phyloP scores from a whole-genome alignment of 371 early-diverging fungal species.

The Mortierella sp. region DNA sequence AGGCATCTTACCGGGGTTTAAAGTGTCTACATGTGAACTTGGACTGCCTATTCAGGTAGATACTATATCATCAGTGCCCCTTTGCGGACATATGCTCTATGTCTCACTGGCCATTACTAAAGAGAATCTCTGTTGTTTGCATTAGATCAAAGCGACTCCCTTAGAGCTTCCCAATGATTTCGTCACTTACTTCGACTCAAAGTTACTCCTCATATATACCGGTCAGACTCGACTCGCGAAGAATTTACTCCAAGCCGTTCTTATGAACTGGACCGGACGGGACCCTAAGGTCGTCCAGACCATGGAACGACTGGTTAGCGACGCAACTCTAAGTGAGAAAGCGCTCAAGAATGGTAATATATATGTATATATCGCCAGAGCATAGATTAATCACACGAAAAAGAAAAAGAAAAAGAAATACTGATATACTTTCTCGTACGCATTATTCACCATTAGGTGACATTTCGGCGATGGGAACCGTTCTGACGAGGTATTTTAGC shows the following conservation, averaged over 20 bases:
- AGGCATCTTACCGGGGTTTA: constrained; percentile 44
- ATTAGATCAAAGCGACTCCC: constrained; percentile 19
- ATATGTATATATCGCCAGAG: too few species aligned
- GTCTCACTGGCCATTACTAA: neutral
- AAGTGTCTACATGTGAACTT: constrained; percentile 32
- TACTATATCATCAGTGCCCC: too few species aligned
- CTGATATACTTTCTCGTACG: neutral
- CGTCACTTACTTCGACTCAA: constrained; percentile 15
- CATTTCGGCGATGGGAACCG: constrained; percentile 13
- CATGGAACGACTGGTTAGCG: constrained; percentile 36
- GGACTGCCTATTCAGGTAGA: constrained; percentile 41
- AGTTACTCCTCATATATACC: constrained; percentile 45
- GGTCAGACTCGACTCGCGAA: constrained; percentile 51
- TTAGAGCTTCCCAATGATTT: constrained; percentile 26
- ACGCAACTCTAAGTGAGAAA: constrained; percentile 21
- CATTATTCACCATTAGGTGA: neutral
- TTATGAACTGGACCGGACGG: constrained; percentile 43
- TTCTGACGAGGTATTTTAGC: constrained; percentile 36
- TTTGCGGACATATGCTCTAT: too few species aligned
- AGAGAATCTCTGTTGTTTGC: too few species aligned
- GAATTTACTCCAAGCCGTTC: constrained; percentile 42
- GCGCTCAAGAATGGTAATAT: constrained; percentile 33
- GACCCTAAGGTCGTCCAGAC: constrained; percentile 35
- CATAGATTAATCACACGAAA: neutral
- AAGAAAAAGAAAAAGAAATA: neutral